phyloP scores from a whole-genome alignment of 495 filamentous ascomycete genomes.

The Bombardia bombarda region DNA sequence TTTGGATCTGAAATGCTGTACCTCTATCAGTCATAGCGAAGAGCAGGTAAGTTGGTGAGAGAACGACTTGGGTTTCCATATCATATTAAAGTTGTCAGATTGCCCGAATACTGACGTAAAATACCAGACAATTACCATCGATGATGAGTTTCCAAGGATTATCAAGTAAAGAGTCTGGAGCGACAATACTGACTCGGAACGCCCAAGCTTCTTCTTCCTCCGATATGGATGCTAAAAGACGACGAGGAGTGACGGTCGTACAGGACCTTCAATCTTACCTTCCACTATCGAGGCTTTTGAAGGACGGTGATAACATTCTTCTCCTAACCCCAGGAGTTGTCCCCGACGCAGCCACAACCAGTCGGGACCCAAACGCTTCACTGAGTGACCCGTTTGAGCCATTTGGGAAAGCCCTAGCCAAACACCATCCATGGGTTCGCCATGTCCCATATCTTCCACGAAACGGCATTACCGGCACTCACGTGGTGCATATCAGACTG shows the following conservation, averaged over 20 bases:
- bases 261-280: constrained; percentile 31
- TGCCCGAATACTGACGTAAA: background rate
- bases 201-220: background rate
- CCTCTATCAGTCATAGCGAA: background rate
- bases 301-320: constrained; percentile 43
- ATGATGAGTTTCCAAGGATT: constrained; percentile 7
- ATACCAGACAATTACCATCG: background rate
- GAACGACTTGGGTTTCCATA: background rate
- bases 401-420: constrained; percentile 47
- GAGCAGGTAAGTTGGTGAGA: background rate
- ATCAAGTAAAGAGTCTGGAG: constrained; percentile 1
- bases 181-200: background rate
- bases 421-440: constrained; percentile 45
- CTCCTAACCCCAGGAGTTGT: constrained; percentile 54
- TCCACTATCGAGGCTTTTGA: constrained; percentile 31
- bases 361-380: constrained; percentile 6
- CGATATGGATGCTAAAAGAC: constrained; percentile 1
- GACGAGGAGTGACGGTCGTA: constrained; percentile 12
- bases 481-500: constrained; percentile 51
- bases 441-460: constrained; percentile 53
- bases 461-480: constrained; percentile 50
- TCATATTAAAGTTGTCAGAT: background rate
- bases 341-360: constrained; percentile 22
- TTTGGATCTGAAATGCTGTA: background rate
- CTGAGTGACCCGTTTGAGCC: constrained; percentile 52